These are phyloP conservation scores for Juglanconis sp. DNA, from an alignment of 2,329 filamentous ascomycete species.

Conservation along the genomic window DNA sequence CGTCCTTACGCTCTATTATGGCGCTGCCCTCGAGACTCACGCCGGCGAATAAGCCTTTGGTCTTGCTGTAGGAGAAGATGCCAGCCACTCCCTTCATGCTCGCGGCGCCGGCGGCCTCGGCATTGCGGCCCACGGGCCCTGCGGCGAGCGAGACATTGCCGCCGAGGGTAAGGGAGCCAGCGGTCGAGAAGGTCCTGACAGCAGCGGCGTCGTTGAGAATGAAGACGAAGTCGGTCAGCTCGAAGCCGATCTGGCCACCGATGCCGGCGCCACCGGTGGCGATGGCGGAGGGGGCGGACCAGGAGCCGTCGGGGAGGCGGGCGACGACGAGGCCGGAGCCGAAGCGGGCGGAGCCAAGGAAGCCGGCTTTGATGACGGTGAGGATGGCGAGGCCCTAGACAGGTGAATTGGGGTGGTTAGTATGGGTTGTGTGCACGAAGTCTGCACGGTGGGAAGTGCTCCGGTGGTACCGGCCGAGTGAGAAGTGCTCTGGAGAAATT, in stretches of 20 bases:
- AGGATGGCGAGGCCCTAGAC: slow-evolving; percentile 73
- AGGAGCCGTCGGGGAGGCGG: slow-evolving; percentile 70
- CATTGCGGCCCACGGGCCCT: slow-evolving; percentile 89
- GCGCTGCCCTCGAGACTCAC: slow-evolving; percentile 91
- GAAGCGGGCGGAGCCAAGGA: slow-evolving; percentile 78
- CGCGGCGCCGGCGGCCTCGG: slow-evolving; percentile 91
- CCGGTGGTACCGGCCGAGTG: no score
- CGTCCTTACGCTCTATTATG: slow-evolving; percentile 91
- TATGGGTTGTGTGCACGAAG: neutral
- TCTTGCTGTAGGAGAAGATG: slow-evolving; percentile 97
- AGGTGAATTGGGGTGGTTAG: neutral
- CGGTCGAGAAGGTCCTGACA: slow-evolving; percentile 90
- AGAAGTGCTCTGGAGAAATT: neutral
- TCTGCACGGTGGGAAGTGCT: no score
- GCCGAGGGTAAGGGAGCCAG: slow-evolving; percentile 85
- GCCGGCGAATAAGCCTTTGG: slow-evolving; percentile 93
- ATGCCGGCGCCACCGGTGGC: slow-evolving; percentile 78
- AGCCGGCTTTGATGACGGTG: slow-evolving; percentile 83
- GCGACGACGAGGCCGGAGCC: slow-evolving; percentile 81
- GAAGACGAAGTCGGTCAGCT: slow-evolving; percentile 93
- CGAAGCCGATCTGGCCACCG: slow-evolving; percentile 82
- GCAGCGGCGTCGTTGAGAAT: slow-evolving; percentile 90
- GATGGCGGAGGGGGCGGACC: slow-evolving; percentile 80
- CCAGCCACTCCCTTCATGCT: slow-evolving; percentile 85
- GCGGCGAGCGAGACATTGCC: slow-evolving; percentile 96